These are phyloP conservation scores for Hypoxylon sp. DNA, from an alignment of 2,329 filamentous ascomycete species.

Conservation along the genomic window DNA sequence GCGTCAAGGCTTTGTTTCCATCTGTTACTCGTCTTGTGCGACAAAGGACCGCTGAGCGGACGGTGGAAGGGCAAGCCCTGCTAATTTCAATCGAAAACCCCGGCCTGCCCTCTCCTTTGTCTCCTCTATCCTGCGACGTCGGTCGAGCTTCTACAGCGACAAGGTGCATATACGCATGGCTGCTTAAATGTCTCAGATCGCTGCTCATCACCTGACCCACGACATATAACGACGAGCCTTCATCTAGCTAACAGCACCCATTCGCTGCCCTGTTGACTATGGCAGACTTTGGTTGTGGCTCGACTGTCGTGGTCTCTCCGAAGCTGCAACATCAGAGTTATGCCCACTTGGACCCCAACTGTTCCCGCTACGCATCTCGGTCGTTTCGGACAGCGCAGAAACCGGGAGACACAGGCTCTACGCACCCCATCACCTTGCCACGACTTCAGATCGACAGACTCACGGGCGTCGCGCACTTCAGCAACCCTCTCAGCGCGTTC, in stretches of 20 bases:
- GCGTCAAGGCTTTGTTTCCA: conserved; percentile 28
- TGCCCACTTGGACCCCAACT: conserved; percentile 10
- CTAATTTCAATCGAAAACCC: conserved; percentile 33
- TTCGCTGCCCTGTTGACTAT: conserved; percentile 23
- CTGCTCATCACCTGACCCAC: conserved; percentile 32
- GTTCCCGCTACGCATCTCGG: conserved; percentile 17
- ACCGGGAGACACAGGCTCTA: conserved; percentile 6
- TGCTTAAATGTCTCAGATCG: conserved; percentile 37
- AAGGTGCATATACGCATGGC: conserved; percentile 34
- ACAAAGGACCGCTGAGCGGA: conserved; percentile 22
- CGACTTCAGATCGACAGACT: conserved; percentile 17
- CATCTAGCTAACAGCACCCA: conserved; percentile 7
- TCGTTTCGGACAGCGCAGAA: conserved; percentile 4
- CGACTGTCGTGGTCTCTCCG: conserved; percentile 28
- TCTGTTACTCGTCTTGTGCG: conserved; percentile 29
- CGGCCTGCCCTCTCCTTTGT: conserved; percentile 21
- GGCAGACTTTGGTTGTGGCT: conserved; percentile 27
- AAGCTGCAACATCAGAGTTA: conserved; percentile 25
- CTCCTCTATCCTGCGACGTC: conserved; percentile 21
- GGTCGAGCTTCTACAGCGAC: conserved; percentile 23
- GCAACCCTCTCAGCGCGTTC: neutral
- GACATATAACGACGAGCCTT: conserved; percentile 31
- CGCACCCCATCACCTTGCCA: conserved; percentile 12
- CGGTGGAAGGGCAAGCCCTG: conserved; percentile 23
- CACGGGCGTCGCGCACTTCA: conserved; percentile 14